Evolutionary conservation across 2,329 filamentous ascomycete genomes (phyloP), one percentile per base, ranked within the genome.

Genomic region (Venturia nashicola): DNA sequence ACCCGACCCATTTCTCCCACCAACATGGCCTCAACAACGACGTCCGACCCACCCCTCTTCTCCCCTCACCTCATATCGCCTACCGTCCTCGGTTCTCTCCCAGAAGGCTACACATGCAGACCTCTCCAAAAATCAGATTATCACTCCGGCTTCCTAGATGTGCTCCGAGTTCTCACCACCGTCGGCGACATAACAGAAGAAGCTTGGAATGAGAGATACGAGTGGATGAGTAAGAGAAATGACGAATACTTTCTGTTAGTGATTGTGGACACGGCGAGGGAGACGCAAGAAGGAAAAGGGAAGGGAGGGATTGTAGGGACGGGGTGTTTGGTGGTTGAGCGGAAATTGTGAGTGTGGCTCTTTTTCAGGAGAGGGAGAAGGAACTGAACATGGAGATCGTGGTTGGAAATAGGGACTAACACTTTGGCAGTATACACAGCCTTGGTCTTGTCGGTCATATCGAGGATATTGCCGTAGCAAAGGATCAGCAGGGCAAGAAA

Each of bases 401-500:
- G 36, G 16, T 60, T 44, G n/a, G 2, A n/a, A 39, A 27, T 27
- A 51, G 46, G 46, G 27, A 46, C 61, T 64, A 65, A 46, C 36
- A 8, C 3, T n/a, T 18, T 63, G 46, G 14, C 65, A 76, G 74
- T 74, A 92, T 94, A 70, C 90, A 93, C 75, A 85, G 84, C 69
- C 83, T 94, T 55, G 90, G 90, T 61, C 79, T 87, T 27, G 93
- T 97, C 34, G 94, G 93, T 14, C 94, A 97, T 77, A 97, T 97
- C 76, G 94, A 97, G 76, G 94, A 99, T 74, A 97, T 99, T 74
- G 92, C 93, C 20, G 92, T 99, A 44, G 86, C 90, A 68, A 91
- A 92, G 77, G 90, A 95, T 71, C 91, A 97, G 78, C 94, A 97
- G 77, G 94, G 94, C 69, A 97, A 97, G 84, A 97, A 96, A 79